Base-by-base conservation (phyloP, 2,329 filamentous ascomycete genomes). In the Stagonosporopsis vannaccii region DNA sequence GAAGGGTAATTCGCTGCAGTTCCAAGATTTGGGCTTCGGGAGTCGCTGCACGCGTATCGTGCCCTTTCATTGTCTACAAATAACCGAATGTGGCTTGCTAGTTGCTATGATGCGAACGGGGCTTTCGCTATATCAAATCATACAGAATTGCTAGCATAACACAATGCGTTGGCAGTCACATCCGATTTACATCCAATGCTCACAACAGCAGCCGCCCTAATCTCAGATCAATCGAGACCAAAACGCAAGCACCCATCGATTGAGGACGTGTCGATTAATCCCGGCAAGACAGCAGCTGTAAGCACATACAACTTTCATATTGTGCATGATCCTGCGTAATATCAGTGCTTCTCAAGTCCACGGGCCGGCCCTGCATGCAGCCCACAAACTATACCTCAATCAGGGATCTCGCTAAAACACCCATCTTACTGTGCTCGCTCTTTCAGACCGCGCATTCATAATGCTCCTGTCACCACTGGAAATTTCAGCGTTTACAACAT, bases 391-490 rank as follows among this genome's bases (percentile, higher is more conserved):
- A 19, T 47, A 32, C 19, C 26, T 42, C 52, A 55, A 49, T 49
- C 51, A 51, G 52, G 44, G 39, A 45, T 54, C 50, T 66, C 60
- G 62, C 65, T 65, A 67, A 64, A 45, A 22, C 46, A 42, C 51
- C 45, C 54, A 40, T 54, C 58, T 56, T 39, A 51, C 58, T 51
- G 32, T 57, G 46, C 39, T 54, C 44, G 25, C 48, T 60, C 54
- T 35, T 40, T 32, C 37, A n/a, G n/a, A 15, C 35, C 28, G 40
- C 56, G 48, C 59, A 37, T 62, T 69, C 62, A 73, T 66, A 66
- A 77, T 76, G 74, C 74, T 75, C 50, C 63, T 75, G 15, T 70
- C 72, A 47, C 72, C 75, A 28, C 65, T 75, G 37, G 68, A 75
- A 57, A 62, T 75, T 58, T 66, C 67, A 28, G 60, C 71, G 45